Percentiles rank a stretch among this genome's conserved stretches.
Evolutionary conservation across 2,329 filamentous ascomycete species (phyloP).

Genomic region (Rosellinia necatrix): DNA sequence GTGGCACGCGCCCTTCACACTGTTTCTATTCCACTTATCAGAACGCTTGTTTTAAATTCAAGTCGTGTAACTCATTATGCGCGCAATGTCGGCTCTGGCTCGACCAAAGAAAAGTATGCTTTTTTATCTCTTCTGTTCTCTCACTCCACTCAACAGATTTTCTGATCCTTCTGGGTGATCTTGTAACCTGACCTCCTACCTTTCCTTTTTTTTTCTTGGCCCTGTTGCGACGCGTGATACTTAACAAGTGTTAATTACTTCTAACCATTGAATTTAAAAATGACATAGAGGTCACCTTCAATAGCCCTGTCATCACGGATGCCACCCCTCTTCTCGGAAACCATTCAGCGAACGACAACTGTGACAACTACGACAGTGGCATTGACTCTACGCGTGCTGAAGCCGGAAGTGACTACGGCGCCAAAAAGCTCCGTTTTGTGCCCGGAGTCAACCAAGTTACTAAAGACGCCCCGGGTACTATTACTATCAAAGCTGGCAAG

Average conservation of each 20-base stretch:
- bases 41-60: too few relatives aligned
- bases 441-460: too few relatives aligned
- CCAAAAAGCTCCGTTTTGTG: background rate
- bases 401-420: conserved; percentile 4
- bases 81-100: background rate
- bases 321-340: background rate
- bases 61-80: too few relatives aligned
- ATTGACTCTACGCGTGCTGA: conserved; percentile 14
- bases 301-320: conserved; percentile 11
- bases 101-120: conserved; percentile 20
- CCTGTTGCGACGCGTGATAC: too few relatives aligned
- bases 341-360: too few relatives aligned
- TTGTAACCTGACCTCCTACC: too few relatives aligned
- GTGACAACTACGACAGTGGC: conserved; percentile 6
- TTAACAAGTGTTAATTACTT: background rate
- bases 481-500: too few relatives aligned
- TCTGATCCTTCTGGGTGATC: too few relatives aligned
- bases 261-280: conserved; percentile 3
- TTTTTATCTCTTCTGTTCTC: background rate
- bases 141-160: background rate
- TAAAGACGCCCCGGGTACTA: too few relatives aligned
- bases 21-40: background rate
- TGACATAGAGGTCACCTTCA: conserved; percentile 26
- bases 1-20: too few relatives aligned
- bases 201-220: too few relatives aligned